Evolutionary conservation across 2,329 filamentous ascomycete genomes (phyloP), one percentile per base, ranked within the genome.

Genomic region (Thermothelomyces thermophilus): DNA sequence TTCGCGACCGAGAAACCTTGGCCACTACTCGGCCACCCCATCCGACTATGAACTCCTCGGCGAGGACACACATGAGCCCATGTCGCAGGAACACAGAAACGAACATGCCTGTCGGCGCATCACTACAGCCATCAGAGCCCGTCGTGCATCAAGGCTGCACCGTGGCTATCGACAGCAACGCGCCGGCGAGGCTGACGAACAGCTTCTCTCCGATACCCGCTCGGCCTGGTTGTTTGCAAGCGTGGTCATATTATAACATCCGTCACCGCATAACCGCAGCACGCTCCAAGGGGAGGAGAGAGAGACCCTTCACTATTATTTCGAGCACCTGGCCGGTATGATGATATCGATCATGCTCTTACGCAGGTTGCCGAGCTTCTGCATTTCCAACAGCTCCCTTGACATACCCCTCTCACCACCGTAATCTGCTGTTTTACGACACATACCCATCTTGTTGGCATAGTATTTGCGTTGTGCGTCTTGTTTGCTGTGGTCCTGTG

Each of bases 151-250:
- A 5, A 33, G 26, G 14, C 20, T 28, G 26, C 22, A 22, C 7
- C 20, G 17, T 26, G 20, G 35, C 28, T 28, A 30, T 6, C 51
- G 33, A 14, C n/a, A 45, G 28, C 35, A 30, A 13, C 22, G 14
- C 3, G 26, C 4, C 3, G 28, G 34, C 17, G 14, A 37, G 26
- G 19, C 10, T 7, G 20, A 39, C 7, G 28, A 33, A 22, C 41
- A 30, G 37, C 24, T 9, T 11, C 5, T 22, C 4, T 50, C 46
- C 34, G 47, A 42, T 13, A n/a, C 24, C 17, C 39, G 35, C 5
- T 33, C 44, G 17, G 42, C 43, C 4, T 50, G 46, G 46, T 31
- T 24, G 16, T 13, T 53, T 5, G 39, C 47, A 14, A 24, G 16
- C 37, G 16, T 49, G 6, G 41, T 39, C 30, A 28, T 49, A 9